Base-by-base conservation (phyloP, 2,329 filamentous ascomycete species). In the Phialophora verrucosa region DNA sequence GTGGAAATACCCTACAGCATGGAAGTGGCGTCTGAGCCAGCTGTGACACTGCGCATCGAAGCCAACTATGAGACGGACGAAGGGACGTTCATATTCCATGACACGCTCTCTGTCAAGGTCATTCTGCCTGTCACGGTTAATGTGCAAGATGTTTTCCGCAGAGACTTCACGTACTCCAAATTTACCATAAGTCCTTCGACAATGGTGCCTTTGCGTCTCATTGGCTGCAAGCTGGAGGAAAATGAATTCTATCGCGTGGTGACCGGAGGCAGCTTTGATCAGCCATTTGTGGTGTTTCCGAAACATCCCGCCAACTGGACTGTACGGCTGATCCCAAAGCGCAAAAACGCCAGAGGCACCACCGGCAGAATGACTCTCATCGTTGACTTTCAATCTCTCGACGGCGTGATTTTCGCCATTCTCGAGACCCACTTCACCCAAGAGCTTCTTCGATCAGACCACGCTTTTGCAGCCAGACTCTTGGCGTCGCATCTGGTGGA, bases 71-170 rank as follows among this genome's bases (percentile, higher is more conserved):
- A 84, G 1, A 93, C 91, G 0, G 82, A 87, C 0, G 80, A 86
- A 2, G 90, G 89, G 2, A 82, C 81, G 7, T 91, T 92, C 70
- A 82, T 84, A 62, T 90, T 89, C 75, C 84, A 87, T 17, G 86
- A 85, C 17, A 83, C 84, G 7, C 85, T 86, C 23, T 86, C 83
- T 3, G 83, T 96, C 23, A 85, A 89, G 2, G 90, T 95, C 1
- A 85, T 90, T 0, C 82, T 99, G 4, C 91, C 92, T 0, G 83
- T 99, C 3, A 93, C 94, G 2, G 95, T 99, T 69, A 98, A 98
- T 71, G 95, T 99, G 5, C 93, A 98, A 74, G 95, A 99, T 73
- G 87, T 96, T 31, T 98, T 98, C 82, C 96, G 97, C 75, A 88
- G 92, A 69, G 81, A 88, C 7, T 84, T 87, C 0, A 83, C 98